A percentile compares a stretch with the other conserved stretches of the same genome.
Evolutionary conservation across 805 yeast species (phyloP).

Genomic region (Priceomyces haplophilus): DNA sequence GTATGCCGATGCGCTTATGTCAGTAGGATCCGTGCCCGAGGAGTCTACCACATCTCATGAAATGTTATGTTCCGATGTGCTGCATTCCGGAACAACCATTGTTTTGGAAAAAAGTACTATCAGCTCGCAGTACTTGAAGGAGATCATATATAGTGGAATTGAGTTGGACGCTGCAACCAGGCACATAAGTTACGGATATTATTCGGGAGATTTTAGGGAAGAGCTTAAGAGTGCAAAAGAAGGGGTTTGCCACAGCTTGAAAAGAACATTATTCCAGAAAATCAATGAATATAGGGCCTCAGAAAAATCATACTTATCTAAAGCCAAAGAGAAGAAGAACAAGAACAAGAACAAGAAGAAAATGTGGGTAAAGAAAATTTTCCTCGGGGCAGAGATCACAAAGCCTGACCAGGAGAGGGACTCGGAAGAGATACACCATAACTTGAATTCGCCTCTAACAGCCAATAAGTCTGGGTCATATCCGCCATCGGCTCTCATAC

Average conservation of each 20-base stretch:
- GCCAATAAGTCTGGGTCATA: too few relatives aligned
- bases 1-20: too few relatives aligned
- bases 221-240: not conserved
- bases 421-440: too few relatives aligned
- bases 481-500: too few relatives aligned
- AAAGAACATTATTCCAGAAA: not conserved
- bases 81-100: too few relatives aligned
- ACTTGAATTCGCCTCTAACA: too few relatives aligned
- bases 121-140: not conserved
- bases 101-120: too few relatives aligned
- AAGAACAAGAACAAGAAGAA: conserved; percentile 2
- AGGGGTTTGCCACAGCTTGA: not conserved
- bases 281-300: not conserved
- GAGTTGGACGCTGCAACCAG: not conserved
- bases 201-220: not conserved
- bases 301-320: not conserved
- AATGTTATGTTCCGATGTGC: too few relatives aligned
- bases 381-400: too few relatives aligned
- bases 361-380: not conserved
- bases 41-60: too few relatives aligned
- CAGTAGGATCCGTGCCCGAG: too few relatives aligned
- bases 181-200: conserved; percentile 1
- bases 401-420: too few relatives aligned
- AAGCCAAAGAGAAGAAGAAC: not conserved
- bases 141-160: not conserved